These are phyloP conservation scores for Globisporangium nunn DNA, from an alignment of 352 stramenopile genomes.

Conservation along the genomic window DNA sequence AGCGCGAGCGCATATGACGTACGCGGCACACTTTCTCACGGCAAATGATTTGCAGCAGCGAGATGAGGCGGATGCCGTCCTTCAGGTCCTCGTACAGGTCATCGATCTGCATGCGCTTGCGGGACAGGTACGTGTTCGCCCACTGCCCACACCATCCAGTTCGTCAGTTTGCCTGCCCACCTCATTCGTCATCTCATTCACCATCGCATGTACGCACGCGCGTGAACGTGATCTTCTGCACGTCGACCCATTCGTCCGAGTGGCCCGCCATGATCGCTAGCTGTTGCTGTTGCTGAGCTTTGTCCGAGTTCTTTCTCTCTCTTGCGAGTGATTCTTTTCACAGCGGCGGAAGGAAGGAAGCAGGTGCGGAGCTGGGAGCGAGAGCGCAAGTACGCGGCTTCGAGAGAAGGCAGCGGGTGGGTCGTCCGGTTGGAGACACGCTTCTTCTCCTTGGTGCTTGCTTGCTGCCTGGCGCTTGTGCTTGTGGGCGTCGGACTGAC, in stretches of 20 bases:
- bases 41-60: conserved; percentile 86
- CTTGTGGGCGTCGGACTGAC: not conserved
- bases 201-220: conserved; percentile 33
- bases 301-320: not conserved
- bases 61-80: conserved; percentile 83
- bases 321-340: no score
- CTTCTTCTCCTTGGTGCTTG: not conserved
- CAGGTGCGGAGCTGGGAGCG: not conserved
- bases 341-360: not conserved
- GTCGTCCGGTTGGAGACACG: conserved; percentile 4
- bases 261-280: conserved; percentile 45
- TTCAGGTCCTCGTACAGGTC: conserved; percentile 87
- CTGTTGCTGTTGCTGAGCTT: not conserved
- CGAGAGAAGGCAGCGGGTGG: not conserved
- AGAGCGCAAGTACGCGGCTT: conserved; percentile 6
- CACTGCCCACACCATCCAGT: conserved; percentile 31
- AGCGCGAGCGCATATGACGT: conserved; percentile 10
- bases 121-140: conserved; percentile 87
- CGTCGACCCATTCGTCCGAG: conserved; percentile 83
- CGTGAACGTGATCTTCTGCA: conserved; percentile 91
- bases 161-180: not conserved
- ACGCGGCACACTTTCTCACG: conserved; percentile 82
- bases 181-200: not conserved
- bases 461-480: not conserved
- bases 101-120: conserved; percentile 85